Evolutionary conservation across 1,284 basidiomycete species (phyloP), one percentile per base, ranked within the genome.

Genomic region (Malassezia arunalokei): DNA sequence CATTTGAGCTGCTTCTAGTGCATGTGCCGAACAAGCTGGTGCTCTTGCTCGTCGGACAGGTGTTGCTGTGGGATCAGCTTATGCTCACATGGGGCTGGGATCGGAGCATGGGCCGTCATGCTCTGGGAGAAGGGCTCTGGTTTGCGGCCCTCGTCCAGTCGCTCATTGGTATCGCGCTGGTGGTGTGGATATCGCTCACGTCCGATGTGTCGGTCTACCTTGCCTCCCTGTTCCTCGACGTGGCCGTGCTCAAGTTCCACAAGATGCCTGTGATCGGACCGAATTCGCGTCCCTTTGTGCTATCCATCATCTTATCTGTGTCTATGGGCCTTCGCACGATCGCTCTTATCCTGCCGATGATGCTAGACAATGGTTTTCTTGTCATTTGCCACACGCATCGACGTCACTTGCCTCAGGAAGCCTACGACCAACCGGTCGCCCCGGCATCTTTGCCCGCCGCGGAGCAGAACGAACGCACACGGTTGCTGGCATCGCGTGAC

Each of bases 1-100:
- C 77, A 3, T 61, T 79, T 47, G 77, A 78, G 65, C 75, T 76
- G 42, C 48, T 78, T 9, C 76, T 78, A 61, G 75, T 79, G 59
- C 77, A 78, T 64, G 72, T 76, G 0, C 76, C 77, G 3, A 73
- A 77, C 65, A 75, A 75, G 31, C 68, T 79, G 52, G 71, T 78
- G 56, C 70, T 77, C 31, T 73, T 76, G n/a, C 68, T 78, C 56
- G 73, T 76, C 3, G 71, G 77, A 59, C 65, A 76, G 51, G 67
- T 77, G 45, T 75, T 77, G 49, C 71, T 76, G 61, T 68, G 77
- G 51, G 76, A 78, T 60, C 74, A 74, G 52, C 76, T 77, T 6
- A 76, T 77, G 64, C 73, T 78, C 51, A 76, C 76, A 6, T 66
- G 78, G 17, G 73, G 72, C 27, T 78, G 76, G 76, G 32, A 74